A percentile compares a stretch with the other conserved stretches of the same genome.
Conservation (phyloP, 2,329 filamentous ascomycete species). For the Aspergillus ruber region DNA sequence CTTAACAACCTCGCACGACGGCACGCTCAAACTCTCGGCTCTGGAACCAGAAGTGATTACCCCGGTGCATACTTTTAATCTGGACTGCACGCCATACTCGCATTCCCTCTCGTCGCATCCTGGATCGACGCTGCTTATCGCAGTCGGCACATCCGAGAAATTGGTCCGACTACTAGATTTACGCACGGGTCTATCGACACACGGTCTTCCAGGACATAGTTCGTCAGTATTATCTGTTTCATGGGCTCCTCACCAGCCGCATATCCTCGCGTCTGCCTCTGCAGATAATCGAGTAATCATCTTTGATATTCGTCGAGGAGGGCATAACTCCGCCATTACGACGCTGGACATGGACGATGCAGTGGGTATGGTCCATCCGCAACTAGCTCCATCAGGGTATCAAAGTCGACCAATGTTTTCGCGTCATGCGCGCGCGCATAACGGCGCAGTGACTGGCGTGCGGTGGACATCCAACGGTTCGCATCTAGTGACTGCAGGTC, state of each 20-base stretch:
- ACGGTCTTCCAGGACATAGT: constrained; percentile 62
- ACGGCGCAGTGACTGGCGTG: constrained; percentile 75
- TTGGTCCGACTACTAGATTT: constrained; percentile 80
- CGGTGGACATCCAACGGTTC: constrained; percentile 75
- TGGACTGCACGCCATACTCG: constrained; percentile 45
- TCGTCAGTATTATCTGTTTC: constrained; percentile 62
- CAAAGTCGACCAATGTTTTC: constrained; percentile 36
- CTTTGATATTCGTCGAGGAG: constrained; percentile 78
- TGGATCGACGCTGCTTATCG: constrained; percentile 69
- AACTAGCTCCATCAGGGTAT: constrained; percentile 22
- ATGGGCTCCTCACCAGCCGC: constrained; percentile 76
- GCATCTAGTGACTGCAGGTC: constrained; percentile 71
- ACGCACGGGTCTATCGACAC: constrained; percentile 69
- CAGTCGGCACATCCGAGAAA: constrained; percentile 81
- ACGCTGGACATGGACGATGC: constrained; percentile 79
- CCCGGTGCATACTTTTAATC: constrained; percentile 40
- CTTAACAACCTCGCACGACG: constrained; percentile 41
- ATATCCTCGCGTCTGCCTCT: constrained; percentile 77
- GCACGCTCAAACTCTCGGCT: constrained; percentile 39
- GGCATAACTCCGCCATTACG: constrained; percentile 61
- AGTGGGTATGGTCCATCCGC: constrained; percentile 52
- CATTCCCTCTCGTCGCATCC: constrained; percentile 65
- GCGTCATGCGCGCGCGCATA: constrained; percentile 58
- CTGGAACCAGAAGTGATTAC: constrained; percentile 34
- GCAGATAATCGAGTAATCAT: constrained; percentile 75